Evolutionary conservation across 2,329 filamentous ascomycete genomes (phyloP).

Genomic region (Fusarium stilboides): DNA sequence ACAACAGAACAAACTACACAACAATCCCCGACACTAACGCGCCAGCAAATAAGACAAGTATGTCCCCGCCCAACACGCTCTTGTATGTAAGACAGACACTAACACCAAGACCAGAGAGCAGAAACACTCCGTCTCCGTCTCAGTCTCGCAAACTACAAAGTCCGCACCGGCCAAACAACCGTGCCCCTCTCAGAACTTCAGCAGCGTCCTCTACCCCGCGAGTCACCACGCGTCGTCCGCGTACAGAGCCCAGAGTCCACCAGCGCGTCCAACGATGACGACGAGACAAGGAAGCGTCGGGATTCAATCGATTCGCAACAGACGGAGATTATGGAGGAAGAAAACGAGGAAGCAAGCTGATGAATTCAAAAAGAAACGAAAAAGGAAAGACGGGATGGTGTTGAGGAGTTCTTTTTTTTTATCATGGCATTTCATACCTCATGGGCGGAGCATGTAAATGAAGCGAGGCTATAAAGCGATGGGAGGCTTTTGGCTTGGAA

Average conservation of each 20-base stretch:
- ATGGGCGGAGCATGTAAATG: conserved; percentile 18
- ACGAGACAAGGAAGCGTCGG: conserved; percentile 21
- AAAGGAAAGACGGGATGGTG: conserved; percentile 17
- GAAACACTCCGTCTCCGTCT: conserved; percentile 78
- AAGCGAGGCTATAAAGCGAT: conserved; percentile 18
- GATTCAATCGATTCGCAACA: conserved; percentile 39
- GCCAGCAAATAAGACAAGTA: conserved; percentile 69
- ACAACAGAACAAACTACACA: conserved; percentile 26
- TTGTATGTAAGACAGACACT: not conserved
- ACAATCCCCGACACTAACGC: conserved; percentile 57
- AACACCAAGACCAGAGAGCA: conserved; percentile 64
- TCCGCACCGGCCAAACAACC: conserved; percentile 79
- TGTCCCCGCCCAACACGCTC: conserved; percentile 7
- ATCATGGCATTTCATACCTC: conserved; percentile 14
- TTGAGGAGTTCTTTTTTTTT: conserved; percentile 29
- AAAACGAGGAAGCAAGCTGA: conserved; percentile 21
- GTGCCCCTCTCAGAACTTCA: conserved; percentile 75
- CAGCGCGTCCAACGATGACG: conserved; percentile 3
- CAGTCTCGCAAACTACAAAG: conserved; percentile 80
- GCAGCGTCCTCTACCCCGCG: conserved; percentile 51
- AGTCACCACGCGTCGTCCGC: conserved; percentile 43
- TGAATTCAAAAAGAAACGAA: not conserved
- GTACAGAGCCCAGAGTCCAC: conserved; percentile 44
- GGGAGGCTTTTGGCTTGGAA: conserved; percentile 12
- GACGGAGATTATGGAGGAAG: conserved; percentile 30